Conservation (phyloP, 2,329 filamentous ascomycete genomes). For the Monosporascus sp. region DNA sequence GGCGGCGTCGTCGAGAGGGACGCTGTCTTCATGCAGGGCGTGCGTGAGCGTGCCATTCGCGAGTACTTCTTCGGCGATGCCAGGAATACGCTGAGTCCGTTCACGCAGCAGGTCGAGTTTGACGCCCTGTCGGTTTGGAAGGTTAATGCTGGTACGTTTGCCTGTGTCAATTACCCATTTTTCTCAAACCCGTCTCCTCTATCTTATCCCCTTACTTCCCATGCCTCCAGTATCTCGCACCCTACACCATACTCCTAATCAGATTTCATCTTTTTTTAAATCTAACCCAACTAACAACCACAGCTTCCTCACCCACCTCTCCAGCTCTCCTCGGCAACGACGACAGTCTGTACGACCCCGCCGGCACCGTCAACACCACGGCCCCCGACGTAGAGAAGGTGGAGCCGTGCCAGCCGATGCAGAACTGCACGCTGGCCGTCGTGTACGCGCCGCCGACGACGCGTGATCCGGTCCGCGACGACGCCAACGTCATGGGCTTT, state of each 20-base stretch:
- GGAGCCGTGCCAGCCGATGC: conserved; percentile 60
- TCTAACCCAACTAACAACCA: not conserved
- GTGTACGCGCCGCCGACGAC: conserved; percentile 70
- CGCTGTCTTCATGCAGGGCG: conserved; percentile 65
- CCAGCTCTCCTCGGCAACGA: conserved; percentile 13
- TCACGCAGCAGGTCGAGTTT: conserved; percentile 80
- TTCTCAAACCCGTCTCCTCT: too few relatives aligned
- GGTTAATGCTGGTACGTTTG: conserved; percentile 52
- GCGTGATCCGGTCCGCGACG: conserved; percentile 66
- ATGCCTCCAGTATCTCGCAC: too few relatives aligned
- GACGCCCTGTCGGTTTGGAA: conserved; percentile 69
- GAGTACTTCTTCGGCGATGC: conserved; percentile 92
- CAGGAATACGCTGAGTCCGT: conserved; percentile 73
- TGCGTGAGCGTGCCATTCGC: conserved; percentile 71
- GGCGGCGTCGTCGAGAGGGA: conserved; percentile 79
- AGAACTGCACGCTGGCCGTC: conserved; percentile 79
- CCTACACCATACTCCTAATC: too few relatives aligned
- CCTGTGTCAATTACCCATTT: not conserved
- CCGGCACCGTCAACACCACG: conserved; percentile 13
- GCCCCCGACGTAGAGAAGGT: conserved; percentile 54
- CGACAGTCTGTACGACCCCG: conserved; percentile 22
- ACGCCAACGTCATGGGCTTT: conserved; percentile 84
- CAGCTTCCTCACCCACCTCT: conserved; percentile 6
- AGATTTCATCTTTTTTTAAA: too few relatives aligned
- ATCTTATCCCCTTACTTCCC: too few relatives aligned